These are phyloP conservation scores for Trichoderma semiorbis DNA, from an alignment of 2,329 filamentous ascomycete genomes.

Conservation along the genomic window DNA sequence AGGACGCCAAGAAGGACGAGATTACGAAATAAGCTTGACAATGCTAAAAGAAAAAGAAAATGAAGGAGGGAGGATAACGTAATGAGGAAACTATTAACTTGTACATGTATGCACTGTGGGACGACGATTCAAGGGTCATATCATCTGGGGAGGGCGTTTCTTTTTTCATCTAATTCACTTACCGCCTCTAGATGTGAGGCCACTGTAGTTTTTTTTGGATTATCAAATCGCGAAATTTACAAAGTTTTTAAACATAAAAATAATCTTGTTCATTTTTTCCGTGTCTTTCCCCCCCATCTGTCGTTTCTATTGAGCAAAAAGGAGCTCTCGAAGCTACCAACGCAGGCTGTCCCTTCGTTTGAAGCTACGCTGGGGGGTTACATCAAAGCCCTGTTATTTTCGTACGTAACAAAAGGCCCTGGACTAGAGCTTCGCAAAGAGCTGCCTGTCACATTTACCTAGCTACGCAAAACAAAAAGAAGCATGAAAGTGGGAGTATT, in stretches of 20 bases:
- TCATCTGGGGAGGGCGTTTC: slow-evolving; percentile 4
- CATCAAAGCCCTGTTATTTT: background rate
- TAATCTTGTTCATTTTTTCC: background rate
- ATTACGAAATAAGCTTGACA: slow-evolving; percentile 33
- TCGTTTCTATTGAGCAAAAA: background rate
- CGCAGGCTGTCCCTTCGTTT: background rate
- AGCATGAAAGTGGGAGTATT: background rate
- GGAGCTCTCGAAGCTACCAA: background rate
- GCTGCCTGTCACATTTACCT: background rate
- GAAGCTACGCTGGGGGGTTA: background rate
- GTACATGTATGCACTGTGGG: slow-evolving; percentile 11
- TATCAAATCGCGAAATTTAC: background rate
- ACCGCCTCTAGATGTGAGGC: background rate
- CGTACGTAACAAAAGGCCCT: background rate
- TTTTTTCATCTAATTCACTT: background rate
- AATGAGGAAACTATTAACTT: background rate
- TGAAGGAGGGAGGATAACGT: background rate
- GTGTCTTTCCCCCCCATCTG: background rate
- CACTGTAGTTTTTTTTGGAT: background rate
- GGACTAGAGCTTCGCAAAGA: background rate
- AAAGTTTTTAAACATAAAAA: background rate
- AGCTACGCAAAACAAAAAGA: background rate
- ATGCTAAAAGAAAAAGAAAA: background rate
- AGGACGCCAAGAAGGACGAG: slow-evolving; percentile 58
- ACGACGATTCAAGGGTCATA: background rate